Evolutionary conservation across 2,329 filamentous ascomycete species (phyloP).

Genomic region (Cladosporium austrohemisphaericum): DNA sequence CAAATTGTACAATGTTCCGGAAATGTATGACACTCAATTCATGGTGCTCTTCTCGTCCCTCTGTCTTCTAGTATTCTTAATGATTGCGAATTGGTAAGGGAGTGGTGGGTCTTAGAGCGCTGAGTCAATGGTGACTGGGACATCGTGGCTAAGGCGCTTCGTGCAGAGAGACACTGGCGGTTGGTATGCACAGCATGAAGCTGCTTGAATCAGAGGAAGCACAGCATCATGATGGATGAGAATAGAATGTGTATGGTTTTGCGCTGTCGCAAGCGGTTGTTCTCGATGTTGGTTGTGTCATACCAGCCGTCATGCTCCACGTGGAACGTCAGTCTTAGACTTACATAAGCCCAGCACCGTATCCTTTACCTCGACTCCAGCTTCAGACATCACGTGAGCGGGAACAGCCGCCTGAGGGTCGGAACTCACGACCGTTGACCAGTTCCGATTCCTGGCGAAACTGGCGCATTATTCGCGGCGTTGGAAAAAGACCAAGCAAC

Average conservation of each 20-base stretch:
- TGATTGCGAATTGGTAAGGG: slow-evolving; percentile 49
- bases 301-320: not conserved
- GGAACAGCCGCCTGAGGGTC: too few species aligned
- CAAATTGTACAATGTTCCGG: not conserved
- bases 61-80: slow-evolving; percentile 32
- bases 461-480: slow-evolving; percentile 4
- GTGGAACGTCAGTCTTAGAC: not conserved
- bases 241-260: not conserved
- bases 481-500: slow-evolving; percentile 1
- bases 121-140: slow-evolving; percentile 45
- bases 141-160: slow-evolving; percentile 44
- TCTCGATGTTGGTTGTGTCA: not conserved
- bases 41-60: not conserved
- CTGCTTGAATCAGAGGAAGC: slow-evolving; percentile 1
- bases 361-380: too few species aligned
- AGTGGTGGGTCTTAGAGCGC: slow-evolving; percentile 48
- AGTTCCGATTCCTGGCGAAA: slow-evolving; percentile 5
- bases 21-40: not conserved
- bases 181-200: not conserved
- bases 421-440: too few species aligned
- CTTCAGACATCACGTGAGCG: not conserved
- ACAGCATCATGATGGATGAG: not conserved
- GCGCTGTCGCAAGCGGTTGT: not conserved
- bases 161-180: not conserved
- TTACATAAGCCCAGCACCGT: too few species aligned